Evolutionary conservation across 768 basidiomycete species (phyloP), one percentile per base, ranked within the genome.

Genomic region (Russula sp.): DNA sequence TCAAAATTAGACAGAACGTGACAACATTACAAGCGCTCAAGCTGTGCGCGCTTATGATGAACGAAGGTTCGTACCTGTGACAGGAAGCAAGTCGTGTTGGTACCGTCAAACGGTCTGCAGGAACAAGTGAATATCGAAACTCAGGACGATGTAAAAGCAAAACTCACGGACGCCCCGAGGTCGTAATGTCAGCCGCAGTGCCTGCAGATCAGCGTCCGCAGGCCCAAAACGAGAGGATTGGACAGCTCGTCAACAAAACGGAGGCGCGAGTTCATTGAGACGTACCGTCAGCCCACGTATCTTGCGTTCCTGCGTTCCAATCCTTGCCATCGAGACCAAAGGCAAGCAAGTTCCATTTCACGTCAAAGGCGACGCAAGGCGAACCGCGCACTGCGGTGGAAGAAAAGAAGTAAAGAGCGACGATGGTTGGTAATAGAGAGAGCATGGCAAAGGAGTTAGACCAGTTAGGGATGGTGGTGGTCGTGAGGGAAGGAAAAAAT

Each of bases 251-350:
- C 18, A 2, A 24, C 13, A 58, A 24, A 22, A 49, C 3, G 13
- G 11, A n/a, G 11, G 13, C 26, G 10, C 28, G 9, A 32, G 20
- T 24, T 24, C 8, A 48, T 42, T 22, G 51, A 52, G 28, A 70
- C 76, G 63, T 68, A 83, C 79, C 77, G 78, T 81, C 79, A 20
- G 78, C 72, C 92, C 92, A 97, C 5, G 81, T 79, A 69, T 81
- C 79, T 70, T 86, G 84, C 4, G 83, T 77, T 14, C 93, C 91
- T 56, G 90, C 86, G 69, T 83, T 85, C 78, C 89, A 94, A 75
- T 97, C 94, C 71, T 90, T 88, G 63, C 85, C 87, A 61, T 87
- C 83, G 65, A 92, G 83, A 60, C 90, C 91, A 73, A 98, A 92
- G 24, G 88, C 90, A 58, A 92, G 84, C 58, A 98, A 81, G 74